Percentiles rank a stretch among this genome's conserved stretches.
Conservation (phyloP, 495 filamentous ascomycete genomes). For the Pseudomonodictys pantanalensis region DNA sequence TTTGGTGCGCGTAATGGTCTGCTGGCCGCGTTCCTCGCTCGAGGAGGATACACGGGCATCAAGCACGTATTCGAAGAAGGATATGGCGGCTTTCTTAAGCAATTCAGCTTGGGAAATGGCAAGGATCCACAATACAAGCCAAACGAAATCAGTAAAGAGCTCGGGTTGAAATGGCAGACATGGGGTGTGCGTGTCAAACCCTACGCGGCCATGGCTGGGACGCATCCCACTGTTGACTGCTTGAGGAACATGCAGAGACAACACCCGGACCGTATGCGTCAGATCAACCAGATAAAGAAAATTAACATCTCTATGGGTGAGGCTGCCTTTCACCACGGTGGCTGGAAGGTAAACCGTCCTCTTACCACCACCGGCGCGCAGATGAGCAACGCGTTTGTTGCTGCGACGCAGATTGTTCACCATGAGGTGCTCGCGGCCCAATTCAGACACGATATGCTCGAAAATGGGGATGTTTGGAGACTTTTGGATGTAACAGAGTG, state of each 20-base stretch:
- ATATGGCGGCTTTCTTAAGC: slow-evolving; percentile 47
- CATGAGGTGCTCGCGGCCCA: slow-evolving; percentile 39
- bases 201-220: slow-evolving; percentile 45
- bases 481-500: slow-evolving; percentile 44
- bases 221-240: slow-evolving; percentile 40
- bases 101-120: slow-evolving; percentile 41
- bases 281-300: neutral
- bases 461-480: slow-evolving; percentile 44
- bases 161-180: slow-evolving; percentile 45
- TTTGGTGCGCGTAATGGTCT: slow-evolving; percentile 49
- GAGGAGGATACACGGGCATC: slow-evolving; percentile 45
- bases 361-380: slow-evolving; percentile 45
- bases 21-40: slow-evolving; percentile 43
- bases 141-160: slow-evolving; percentile 35
- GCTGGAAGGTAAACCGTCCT: slow-evolving; percentile 43
- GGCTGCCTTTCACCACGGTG: slow-evolving; percentile 42
- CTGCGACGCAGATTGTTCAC: slow-evolving; percentile 46
- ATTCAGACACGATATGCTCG: slow-evolving; percentile 39
- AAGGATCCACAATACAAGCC: slow-evolving; percentile 37
- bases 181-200: slow-evolving; percentile 43
- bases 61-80: slow-evolving; percentile 46
- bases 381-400: slow-evolving; percentile 48
- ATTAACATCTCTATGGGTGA: slow-evolving; percentile 40
- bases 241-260: slow-evolving; percentile 34
- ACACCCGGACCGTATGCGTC: slow-evolving; percentile 10